These are phyloP conservation scores for Globisporangium cylindrosporum DNA, from an alignment of 352 stramenopile species.

Conservation along the genomic window DNA sequence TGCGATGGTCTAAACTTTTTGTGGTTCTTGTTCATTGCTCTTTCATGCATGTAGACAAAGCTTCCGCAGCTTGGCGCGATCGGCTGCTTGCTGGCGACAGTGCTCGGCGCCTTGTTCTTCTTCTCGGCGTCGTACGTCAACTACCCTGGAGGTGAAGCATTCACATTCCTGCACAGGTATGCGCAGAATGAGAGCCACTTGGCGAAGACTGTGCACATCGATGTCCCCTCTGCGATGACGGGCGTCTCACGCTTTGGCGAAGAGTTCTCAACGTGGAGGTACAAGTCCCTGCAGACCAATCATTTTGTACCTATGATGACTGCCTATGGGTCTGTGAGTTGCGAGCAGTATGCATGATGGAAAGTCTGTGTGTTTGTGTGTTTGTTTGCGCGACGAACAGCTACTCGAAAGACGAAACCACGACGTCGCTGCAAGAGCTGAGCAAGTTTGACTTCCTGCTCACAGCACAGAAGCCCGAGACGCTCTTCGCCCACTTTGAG, in stretches of 20 bases:
- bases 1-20: neutral
- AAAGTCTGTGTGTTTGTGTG: no score
- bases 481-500: constrained; percentile 41
- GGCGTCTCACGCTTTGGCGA: constrained; percentile 91
- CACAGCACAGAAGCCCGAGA: constrained; percentile 36
- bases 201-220: constrained; percentile 82
- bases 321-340: no score
- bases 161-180: constrained; percentile 57
- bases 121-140: constrained; percentile 83
- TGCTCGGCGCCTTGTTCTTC: constrained; percentile 52
- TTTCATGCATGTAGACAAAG: constrained; percentile 24
- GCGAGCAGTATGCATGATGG: no score
- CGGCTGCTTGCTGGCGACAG: constrained; percentile 43
- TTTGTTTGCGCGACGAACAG: constrained; percentile 19
- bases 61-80: constrained; percentile 54
- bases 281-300: neutral
- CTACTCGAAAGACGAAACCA: constrained; percentile 76
- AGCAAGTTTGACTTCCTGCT: constrained; percentile 62
- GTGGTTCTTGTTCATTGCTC: neutral
- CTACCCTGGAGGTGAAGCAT: constrained; percentile 89
- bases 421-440: constrained; percentile 46
- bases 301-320: no score
- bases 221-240: constrained; percentile 93
- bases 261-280: constrained; percentile 74
- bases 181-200: constrained; percentile 25